Conservation (phyloP, 2,329 filamentous ascomycete genomes). For the Beauveria medogensis region DNA sequence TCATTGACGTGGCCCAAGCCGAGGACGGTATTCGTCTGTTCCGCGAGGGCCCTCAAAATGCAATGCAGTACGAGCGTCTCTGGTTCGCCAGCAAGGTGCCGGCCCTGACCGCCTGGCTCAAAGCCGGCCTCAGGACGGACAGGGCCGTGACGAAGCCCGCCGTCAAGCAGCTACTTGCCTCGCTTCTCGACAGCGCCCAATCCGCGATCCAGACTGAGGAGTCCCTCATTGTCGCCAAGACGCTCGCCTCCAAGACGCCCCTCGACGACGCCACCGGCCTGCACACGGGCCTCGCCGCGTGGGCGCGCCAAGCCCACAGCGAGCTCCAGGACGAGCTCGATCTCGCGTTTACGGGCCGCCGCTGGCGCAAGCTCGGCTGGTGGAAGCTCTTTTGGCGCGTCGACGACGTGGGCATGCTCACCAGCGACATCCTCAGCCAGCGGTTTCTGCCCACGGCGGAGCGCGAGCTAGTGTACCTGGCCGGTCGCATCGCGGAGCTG, state of each 20-base stretch:
- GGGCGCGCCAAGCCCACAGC: constrained; percentile 73
- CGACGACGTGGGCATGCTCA: constrained; percentile 81
- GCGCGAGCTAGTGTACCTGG: constrained; percentile 72
- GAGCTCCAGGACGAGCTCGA: constrained; percentile 78
- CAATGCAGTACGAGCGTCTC: constrained; percentile 61
- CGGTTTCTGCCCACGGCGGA: constrained; percentile 74
- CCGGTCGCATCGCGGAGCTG: constrained; percentile 60
- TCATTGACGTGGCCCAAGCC: constrained; percentile 58
- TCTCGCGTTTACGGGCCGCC: constrained; percentile 62
- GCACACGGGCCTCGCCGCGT: constrained; percentile 53
- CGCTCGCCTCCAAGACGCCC: constrained; percentile 22
- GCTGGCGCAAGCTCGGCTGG: constrained; percentile 79
- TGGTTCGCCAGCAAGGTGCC: constrained; percentile 70
- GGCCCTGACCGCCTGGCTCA: constrained; percentile 58
- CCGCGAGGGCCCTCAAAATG: constrained; percentile 61
- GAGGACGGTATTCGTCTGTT: constrained; percentile 57
- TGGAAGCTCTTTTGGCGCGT: constrained; percentile 95
- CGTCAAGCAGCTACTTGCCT: constrained; percentile 57
- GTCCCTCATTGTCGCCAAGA: constrained; percentile 26
- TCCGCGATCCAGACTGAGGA: constrained; percentile 44
- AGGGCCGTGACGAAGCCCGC: constrained; percentile 52
- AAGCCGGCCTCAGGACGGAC: constrained; percentile 32
- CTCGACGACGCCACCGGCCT: constrained; percentile 40
- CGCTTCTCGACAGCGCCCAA: constrained; percentile 51
- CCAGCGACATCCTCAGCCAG: constrained; percentile 67